A percentile compares a stretch with the other conserved stretches of the same genome.
phyloP scores from a whole-genome alignment of 257 asterid species.

The Ligustrum vulgare region DNA sequence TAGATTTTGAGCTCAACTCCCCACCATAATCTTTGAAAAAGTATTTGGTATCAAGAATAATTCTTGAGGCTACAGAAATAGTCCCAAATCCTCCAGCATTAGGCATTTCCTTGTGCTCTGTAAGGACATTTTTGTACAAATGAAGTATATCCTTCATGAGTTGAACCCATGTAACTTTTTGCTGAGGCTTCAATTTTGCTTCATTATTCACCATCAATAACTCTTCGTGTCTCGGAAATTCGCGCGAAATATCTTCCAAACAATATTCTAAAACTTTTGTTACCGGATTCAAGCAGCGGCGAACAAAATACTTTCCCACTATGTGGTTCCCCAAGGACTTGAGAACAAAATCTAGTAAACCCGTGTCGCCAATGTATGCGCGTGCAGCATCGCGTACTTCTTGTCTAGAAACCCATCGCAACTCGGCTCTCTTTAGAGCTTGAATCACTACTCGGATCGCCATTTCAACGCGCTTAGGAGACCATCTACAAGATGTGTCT shows the following conservation, averaged over 20 bases:
- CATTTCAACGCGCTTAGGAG: constrained; percentile 89
- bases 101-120: constrained; percentile 28
- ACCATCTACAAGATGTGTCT: constrained; percentile 90
- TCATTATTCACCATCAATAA: constrained; percentile 24
- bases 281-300: constrained; percentile 82
- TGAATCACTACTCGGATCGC: constrained; percentile 91
- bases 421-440: constrained; percentile 72
- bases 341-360: constrained; percentile 84
- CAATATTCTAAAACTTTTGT: constrained; percentile 90
- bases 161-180: constrained; percentile 59
- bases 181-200: constrained; percentile 38
- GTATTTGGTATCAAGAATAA: constrained; percentile 69
- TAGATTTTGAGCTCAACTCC: constrained; percentile 18
- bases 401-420: constrained; percentile 86
- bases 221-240: constrained; percentile 49
- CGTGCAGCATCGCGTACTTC: constrained; percentile 88
- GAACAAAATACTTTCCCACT: constrained; percentile 85
- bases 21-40: constrained; percentile 52
- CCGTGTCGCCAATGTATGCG: constrained; percentile 88
- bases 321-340: constrained; percentile 88
- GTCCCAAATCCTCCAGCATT: constrained; percentile 30
- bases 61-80: constrained; percentile 59
- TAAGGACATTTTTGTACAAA: constrained; percentile 48
- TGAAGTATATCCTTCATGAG: constrained; percentile 64
- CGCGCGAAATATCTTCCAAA: constrained; percentile 70